Percentiles rank a stretch among this genome's conserved stretches.
Evolutionary conservation across 106 monocot species (phyloP).

Genomic region (Iris macrosiphon): DNA sequence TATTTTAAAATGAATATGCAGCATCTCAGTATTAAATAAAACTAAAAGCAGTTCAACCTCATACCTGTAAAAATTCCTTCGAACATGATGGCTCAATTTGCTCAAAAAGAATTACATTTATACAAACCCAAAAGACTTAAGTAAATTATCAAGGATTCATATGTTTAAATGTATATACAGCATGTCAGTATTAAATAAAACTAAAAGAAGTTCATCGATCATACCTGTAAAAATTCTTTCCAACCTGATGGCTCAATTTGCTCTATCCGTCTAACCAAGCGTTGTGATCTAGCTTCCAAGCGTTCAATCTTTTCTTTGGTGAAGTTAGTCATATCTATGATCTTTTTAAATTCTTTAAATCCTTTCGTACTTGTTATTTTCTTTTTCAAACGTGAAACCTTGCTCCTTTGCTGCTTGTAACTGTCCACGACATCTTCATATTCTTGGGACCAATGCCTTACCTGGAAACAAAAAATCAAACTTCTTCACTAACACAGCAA

Average conservation of each 20-base stretch:
- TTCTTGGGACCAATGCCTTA: constrained; percentile 45
- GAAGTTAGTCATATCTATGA: constrained; percentile 59
- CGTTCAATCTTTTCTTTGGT: constrained; percentile 87
- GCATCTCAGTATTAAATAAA: too few relatives aligned
- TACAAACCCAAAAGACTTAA: too few relatives aligned
- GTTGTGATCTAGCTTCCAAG: constrained; percentile 57
- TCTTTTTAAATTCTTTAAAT: constrained; percentile 73
- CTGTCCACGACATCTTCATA: constrained; percentile 59
- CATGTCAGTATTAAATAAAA: constrained; percentile 2
- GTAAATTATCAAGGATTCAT: too few relatives aligned
- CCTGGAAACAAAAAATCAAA: constrained; percentile 40
- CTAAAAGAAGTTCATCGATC: background rate
- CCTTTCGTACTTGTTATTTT: constrained; percentile 64
- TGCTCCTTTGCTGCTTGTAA: constrained; percentile 72
- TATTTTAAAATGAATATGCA: too few relatives aligned
- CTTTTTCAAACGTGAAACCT: constrained; percentile 79
- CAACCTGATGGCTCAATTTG: constrained; percentile 99
- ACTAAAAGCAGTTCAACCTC: too few relatives aligned
- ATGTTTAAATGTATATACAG: too few relatives aligned
- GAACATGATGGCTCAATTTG: too few relatives aligned
- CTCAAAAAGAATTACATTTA: too few relatives aligned
- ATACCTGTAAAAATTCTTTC: constrained; percentile 98
- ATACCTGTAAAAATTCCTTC: too few relatives aligned
- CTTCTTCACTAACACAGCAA: too few relatives aligned
- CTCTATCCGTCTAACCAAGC: constrained; percentile 58